Evolutionary conservation across 2,329 filamentous ascomycete genomes (phyloP), one percentile per base, ranked within the genome.

Genomic region (Stylonectria norvegica): DNA sequence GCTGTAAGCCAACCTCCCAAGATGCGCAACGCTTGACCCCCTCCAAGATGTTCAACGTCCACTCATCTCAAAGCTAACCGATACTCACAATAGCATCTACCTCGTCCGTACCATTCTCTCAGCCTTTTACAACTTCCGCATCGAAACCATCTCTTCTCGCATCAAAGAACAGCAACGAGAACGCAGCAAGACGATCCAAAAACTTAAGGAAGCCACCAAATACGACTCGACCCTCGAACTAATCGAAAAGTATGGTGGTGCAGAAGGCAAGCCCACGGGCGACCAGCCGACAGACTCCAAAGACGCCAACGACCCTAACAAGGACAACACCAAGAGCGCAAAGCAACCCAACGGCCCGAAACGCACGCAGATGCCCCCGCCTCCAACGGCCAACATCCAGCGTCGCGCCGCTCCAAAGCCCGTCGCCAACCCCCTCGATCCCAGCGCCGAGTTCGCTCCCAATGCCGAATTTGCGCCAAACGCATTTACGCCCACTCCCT

Each of bases 161-260:
- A 74, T 97, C 20, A 85, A 91, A 54, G 78, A 78, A 15, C 76
- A 90, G 23, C 81, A 90, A 56, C 79, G 81, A 38, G 86, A 96
- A 64, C 82, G 91, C 38, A 81, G 86, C 43, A 81, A 81, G 55
- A 95, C 90, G 2, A 97, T 98, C 50, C 85, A 95, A 62, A 90
- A 90, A 66, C 79, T 98, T 48, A 98, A 98, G 67, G 83, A 85
- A 43, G 90, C 90, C 18, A 98, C 93, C 22, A 95, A 87, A 64
- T 98, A 96, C 69, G 88, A 97, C 65, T 93, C 90, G 20, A 98
- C 93, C 2, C 81, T 94, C 58, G 82, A 96, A 61, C 68, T 98
- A 44, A 78, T 98, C 9, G 88, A 97, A 58, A 98, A 97, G 58
- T 98, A 98, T 62, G 90, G 89, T 23, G 86, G 81, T 8, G 70